Conservation (phyloP, 2,329 filamentous ascomycete genomes). For the Xylaria sp. region DNA sequence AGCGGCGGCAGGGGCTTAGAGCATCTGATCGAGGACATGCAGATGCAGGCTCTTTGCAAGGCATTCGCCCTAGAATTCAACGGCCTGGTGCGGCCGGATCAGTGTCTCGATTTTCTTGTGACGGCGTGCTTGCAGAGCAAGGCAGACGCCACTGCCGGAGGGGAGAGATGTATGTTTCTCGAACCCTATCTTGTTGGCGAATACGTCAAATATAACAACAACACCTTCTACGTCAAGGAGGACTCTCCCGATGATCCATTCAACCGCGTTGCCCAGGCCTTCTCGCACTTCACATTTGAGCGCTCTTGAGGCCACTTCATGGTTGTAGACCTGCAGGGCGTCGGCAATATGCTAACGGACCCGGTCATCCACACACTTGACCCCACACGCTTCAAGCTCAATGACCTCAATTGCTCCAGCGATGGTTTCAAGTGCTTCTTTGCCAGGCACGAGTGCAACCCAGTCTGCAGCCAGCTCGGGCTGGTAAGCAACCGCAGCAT, state of each 20-base stretch:
- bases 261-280: constrained; percentile 52
- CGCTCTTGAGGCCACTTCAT: constrained; percentile 50
- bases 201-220: constrained; percentile 56
- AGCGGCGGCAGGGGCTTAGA: constrained; percentile 42
- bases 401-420: neutral
- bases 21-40: constrained; percentile 52
- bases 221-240: constrained; percentile 50
- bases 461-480: neutral
- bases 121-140: neutral
- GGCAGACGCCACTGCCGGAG: constrained; percentile 2
- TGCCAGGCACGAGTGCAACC: neutral
- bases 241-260: constrained; percentile 37
- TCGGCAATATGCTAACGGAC: constrained; percentile 51
- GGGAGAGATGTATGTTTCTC: constrained; percentile 45
- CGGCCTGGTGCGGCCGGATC: constrained; percentile 39
- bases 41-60: constrained; percentile 53
- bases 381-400: constrained; percentile 41
- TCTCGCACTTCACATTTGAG: constrained; percentile 57
- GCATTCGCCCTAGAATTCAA: constrained; percentile 56
- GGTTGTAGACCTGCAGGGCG: constrained; percentile 48
- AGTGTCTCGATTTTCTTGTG: constrained; percentile 45
- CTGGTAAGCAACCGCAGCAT: neutral
- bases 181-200: constrained; percentile 52
- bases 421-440: constrained; percentile 14
- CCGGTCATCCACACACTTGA: constrained; percentile 53